Percentiles rank a stretch among this genome's conserved stretches.
Evolutionary conservation across 2,329 filamentous ascomycete species (phyloP).

Genomic region (Cladobotryum mycophilum): DNA sequence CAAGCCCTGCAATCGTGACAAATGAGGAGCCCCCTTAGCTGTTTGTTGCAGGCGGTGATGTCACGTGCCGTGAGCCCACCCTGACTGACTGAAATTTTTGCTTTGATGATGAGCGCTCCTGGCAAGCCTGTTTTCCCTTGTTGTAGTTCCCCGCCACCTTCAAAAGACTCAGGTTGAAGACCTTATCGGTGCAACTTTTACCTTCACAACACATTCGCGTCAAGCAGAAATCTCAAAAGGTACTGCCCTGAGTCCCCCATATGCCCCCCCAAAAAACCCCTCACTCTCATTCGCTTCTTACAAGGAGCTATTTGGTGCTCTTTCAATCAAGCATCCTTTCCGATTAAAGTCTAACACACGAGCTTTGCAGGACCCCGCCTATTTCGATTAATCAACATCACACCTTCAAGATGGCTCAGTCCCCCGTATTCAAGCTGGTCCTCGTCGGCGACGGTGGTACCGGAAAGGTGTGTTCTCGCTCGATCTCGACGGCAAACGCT

Average conservation of each 20-base stretch:
- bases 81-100: conserved; percentile 38
- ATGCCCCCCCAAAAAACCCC: background rate
- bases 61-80: conserved; percentile 30
- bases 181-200: conserved; percentile 28
- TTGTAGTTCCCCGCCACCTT: conserved; percentile 36
- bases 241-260: conserved; percentile 7
- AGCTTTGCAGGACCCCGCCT: conserved; percentile 36
- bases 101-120: conserved; percentile 19
- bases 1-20: too few relatives aligned
- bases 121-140: conserved; percentile 22
- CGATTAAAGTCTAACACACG: conserved; percentile 25
- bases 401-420: conserved; percentile 55
- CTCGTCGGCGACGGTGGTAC: conserved; percentile 99
- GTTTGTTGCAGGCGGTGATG: conserved; percentile 20
- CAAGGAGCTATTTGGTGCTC: conserved; percentile 11
- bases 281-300: background rate
- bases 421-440: conserved; percentile 97
- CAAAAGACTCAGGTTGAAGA: conserved; percentile 35
- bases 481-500: background rate
- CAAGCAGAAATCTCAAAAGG: conserved; percentile 19
- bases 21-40: background rate
- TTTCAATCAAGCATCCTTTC: conserved; percentile 12
- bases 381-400: conserved; percentile 34
- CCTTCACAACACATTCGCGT: conserved; percentile 27
- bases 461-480: conserved; percentile 69